These are phyloP conservation scores for Pyrus pyrifolia DNA, from an alignment of 306 rosid species.

Conservation along the genomic window DNA sequence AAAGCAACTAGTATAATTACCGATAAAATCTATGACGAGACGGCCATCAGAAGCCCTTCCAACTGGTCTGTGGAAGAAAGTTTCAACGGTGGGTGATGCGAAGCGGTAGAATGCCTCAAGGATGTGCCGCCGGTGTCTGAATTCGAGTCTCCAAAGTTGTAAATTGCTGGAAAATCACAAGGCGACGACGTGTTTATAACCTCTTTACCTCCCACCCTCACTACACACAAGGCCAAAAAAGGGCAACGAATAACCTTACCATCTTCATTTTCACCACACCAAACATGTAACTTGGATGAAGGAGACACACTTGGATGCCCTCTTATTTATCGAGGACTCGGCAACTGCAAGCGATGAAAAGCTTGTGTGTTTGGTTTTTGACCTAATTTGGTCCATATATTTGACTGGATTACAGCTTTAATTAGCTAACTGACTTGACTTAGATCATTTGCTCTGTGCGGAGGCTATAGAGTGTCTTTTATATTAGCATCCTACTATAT, in stretches of 20 bases:
- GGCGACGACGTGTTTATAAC: not conserved
- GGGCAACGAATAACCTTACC: not conserved
- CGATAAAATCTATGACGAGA: slow-evolving; percentile 56
- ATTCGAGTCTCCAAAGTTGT: slow-evolving; percentile 71
- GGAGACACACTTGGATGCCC: too few species aligned
- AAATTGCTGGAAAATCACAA: slow-evolving; percentile 55
- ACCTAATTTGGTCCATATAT: too few species aligned
- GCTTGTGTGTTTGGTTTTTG: too few species aligned
- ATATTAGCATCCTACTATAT: too few species aligned
- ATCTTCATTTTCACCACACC: slow-evolving; percentile 18
- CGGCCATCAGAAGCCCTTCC: slow-evolving; percentile 82
- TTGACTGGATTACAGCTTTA: too few species aligned
- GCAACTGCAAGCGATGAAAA: too few species aligned
- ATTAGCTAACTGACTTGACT: too few species aligned
- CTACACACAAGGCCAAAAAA: slow-evolving; percentile 17
- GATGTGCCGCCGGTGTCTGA: slow-evolving; percentile 66
- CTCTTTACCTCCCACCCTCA: slow-evolving; percentile 20
- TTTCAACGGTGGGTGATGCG: slow-evolving; percentile 44
- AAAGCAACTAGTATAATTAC: slow-evolving; percentile 12
- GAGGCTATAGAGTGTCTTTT: too few species aligned
- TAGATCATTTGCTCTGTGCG: too few species aligned
- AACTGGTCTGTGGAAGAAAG: too few species aligned
- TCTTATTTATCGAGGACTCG: too few species aligned
- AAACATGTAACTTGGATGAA: too few species aligned
- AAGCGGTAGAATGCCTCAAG: slow-evolving; percentile 47